Conservation (phyloP, 2,329 filamentous ascomycete genomes). For the Epichloe bromicola region DNA sequence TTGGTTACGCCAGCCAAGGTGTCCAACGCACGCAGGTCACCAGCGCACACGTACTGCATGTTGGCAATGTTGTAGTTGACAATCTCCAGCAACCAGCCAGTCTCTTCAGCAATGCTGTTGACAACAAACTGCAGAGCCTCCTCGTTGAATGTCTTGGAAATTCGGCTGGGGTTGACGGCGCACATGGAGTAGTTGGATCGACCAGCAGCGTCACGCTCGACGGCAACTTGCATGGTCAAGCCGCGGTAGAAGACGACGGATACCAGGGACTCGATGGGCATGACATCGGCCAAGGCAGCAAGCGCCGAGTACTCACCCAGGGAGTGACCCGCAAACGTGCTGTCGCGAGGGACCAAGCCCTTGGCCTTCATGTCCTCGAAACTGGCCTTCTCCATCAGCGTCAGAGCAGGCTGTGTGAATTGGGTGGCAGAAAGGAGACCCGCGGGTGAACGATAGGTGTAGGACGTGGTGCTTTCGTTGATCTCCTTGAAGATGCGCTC, state of each 20-base stretch:
- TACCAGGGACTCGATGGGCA: slow-evolving; percentile 98
- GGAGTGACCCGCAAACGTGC: slow-evolving; percentile 97
- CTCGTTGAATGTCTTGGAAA: slow-evolving; percentile 98
- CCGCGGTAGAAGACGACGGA: slow-evolving; percentile 99
- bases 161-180: slow-evolving; percentile 94
- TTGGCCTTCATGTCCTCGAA: slow-evolving; percentile 99
- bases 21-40: slow-evolving; percentile 58
- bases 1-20: slow-evolving; percentile 73
- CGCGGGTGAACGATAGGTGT: slow-evolving; percentile 92
- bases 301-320: slow-evolving; percentile 96
- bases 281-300: slow-evolving; percentile 90
- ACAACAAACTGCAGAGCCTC: slow-evolving; percentile 94
- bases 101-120: slow-evolving; percentile 86
- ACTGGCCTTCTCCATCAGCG: slow-evolving; percentile 98
- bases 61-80: slow-evolving; percentile 88
- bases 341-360: slow-evolving; percentile 89
- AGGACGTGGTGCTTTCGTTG: slow-evolving; percentile 79
- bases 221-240: slow-evolving; percentile 97
- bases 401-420: slow-evolving; percentile 94
- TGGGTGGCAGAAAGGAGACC: slow-evolving; percentile 93
- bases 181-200: slow-evolving; percentile 99
- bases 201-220: slow-evolving; percentile 85
- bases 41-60: slow-evolving; percentile 62
- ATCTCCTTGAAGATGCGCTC: slow-evolving; percentile 99
- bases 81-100: slow-evolving; percentile 92